phyloP scores from a whole-genome alignment of 1,139 yeast species.

The Yamadazyma pseudoaaseri region DNA sequence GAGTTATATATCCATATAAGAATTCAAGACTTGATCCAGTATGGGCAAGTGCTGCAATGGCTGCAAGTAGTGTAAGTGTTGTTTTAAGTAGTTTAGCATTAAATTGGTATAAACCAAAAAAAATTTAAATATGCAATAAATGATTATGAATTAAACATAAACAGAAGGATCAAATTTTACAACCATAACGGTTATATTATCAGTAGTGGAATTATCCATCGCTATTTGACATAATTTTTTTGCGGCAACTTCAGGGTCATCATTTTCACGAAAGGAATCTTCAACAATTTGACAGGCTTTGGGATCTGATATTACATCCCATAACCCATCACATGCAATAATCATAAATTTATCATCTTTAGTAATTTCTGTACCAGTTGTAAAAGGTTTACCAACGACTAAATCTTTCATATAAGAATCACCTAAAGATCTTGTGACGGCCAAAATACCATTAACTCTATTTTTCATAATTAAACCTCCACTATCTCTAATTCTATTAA shows the following conservation, averaged over 20 bases:
- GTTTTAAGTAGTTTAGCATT: slow-evolving; percentile 55
- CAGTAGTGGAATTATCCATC: slow-evolving; percentile 77
- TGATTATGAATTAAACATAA: neutral
- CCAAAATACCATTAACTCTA: slow-evolving; percentile 93
- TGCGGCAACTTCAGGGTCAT: slow-evolving; percentile 65
- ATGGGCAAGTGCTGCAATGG: slow-evolving; percentile 72
- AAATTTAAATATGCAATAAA: neutral
- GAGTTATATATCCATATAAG: slow-evolving; percentile 56
- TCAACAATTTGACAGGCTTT: slow-evolving; percentile 73
- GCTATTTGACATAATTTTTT: slow-evolving; percentile 72
- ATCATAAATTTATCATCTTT: slow-evolving; percentile 69
- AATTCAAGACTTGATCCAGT: slow-evolving; percentile 56
- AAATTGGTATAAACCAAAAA: slow-evolving; percentile 43
- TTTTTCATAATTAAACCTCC: slow-evolving; percentile 91
- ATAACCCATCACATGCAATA: slow-evolving; percentile 90
- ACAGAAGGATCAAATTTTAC: slow-evolving; percentile 47
- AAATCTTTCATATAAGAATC: slow-evolving; percentile 88
- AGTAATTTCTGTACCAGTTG: slow-evolving; percentile 79
- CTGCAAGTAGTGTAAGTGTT: slow-evolving; percentile 58
- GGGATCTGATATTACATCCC: slow-evolving; percentile 89
- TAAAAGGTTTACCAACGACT: slow-evolving; percentile 89
- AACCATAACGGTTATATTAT: slow-evolving; percentile 92
- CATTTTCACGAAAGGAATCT: slow-evolving; percentile 28
- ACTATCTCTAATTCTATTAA: slow-evolving; percentile 65
- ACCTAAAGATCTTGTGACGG: slow-evolving; percentile 94